Conservation (phyloP, 768 basidiomycete species). For the Neoboletus brunneissimus region DNA sequence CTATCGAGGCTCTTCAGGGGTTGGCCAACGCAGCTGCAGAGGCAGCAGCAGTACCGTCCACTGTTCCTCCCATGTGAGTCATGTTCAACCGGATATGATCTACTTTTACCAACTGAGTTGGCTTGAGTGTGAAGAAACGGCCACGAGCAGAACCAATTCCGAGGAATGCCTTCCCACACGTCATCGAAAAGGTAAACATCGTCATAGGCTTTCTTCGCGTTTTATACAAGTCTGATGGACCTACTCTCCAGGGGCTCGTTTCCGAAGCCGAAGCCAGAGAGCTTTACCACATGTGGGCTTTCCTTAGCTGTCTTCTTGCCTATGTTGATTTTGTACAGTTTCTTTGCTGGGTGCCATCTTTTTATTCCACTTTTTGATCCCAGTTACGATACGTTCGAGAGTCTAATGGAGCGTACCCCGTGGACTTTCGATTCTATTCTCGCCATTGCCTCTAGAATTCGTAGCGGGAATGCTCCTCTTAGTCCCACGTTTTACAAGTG, state of each 20-base stretch:
- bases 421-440: conserved; percentile 96
- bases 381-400: conserved; percentile 89
- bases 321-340: conserved; percentile 45
- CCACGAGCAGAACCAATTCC: conserved; percentile 82
- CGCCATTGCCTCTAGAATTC: conserved; percentile 88
- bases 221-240: neutral
- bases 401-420: conserved; percentile 86
- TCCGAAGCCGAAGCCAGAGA: conserved; percentile 83
- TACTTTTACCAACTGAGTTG: neutral
- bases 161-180: conserved; percentile 83
- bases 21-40: conserved; percentile 95
- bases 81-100: neutral
- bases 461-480: conserved; percentile 84
- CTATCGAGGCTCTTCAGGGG: conserved; percentile 92
- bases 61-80: conserved; percentile 55
- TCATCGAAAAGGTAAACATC: conserved; percentile 71
- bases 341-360: conserved; percentile 94
- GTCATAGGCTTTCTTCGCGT: neutral
- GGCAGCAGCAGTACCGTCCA: conserved; percentile 77
- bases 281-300: conserved; percentile 81
- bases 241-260: conserved; percentile 66
- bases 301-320: conserved; percentile 11
- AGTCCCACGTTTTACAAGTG: conserved; percentile 86
- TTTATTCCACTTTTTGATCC: conserved; percentile 97
- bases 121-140: conserved; percentile 64